Base-by-base conservation (phyloP, 768 basidiomycete genomes). In the Leccinum sublutescens region DNA sequence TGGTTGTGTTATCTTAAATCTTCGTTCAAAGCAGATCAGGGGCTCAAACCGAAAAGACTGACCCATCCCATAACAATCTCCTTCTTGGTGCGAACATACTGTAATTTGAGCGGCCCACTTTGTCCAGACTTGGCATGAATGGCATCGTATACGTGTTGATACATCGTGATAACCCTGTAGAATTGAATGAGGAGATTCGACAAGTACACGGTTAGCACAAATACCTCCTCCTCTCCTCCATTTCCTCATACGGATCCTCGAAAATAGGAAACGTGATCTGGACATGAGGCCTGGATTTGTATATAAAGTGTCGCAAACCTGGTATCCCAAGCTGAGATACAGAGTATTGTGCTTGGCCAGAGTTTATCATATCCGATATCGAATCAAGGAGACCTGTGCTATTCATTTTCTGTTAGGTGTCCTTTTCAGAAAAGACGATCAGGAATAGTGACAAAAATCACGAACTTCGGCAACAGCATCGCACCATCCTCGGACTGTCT, bases 61-160 rank as follows among this genome's bases (percentile, higher is more conserved):
- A 98, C 95, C 96, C 97, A 98, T 49, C 93, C 96, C 79, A 98
- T 84, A 27, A 96, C 86, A 56, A 87, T 87, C 76, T 98, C 97
- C 49, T 85, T 84, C 56, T 90, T 86, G 0, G 93, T 94, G 8
- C 86, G 84, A 12, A 96, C 78, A 68, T 91, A 97, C 62, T 96
- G 89, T 60, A 98, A 75, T 74, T 95, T 95, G 62, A 96, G 78
- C 1, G 89, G 81, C 2, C 83, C 82, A 55, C 85, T 85, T 66
- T 94, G 92, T 1, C 91, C 88, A 0, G 94, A 94, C 65, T 90
- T 90, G 8, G 89, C 91, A 68, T 98, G 96, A 17, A 99, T 87
- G 0, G 87, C 84, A 65, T 98, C 95, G 66, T 95, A 89, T 4
- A 97, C 71, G 6, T 77, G 82, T 73, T 98, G 94, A 72, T 99